Base-by-base conservation (phyloP, 805 yeast species). In the Saccharomycopsis fermentans region DNA sequence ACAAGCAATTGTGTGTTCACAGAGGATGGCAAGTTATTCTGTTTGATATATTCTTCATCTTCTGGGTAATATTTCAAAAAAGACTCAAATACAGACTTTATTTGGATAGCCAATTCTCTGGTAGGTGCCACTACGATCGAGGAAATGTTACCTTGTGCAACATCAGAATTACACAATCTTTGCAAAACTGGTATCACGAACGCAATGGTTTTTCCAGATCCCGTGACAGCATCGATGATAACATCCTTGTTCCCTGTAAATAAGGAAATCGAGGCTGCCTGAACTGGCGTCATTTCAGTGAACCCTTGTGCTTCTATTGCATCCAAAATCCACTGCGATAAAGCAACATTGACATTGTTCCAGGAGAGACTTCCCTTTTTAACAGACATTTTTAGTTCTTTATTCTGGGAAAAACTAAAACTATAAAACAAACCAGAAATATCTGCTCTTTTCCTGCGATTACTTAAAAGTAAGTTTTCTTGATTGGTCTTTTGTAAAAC, bases 131-230 rank as follows among this genome's bases (percentile, higher is more conserved):
- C 69, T 1, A 92, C 77, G 1, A 92, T 70, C 0, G 87, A 87
- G 59, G 83, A 79, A 68, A 89, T 80, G 61, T 84, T 84, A 11
- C 94, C 95, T 62, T 77, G 35, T 24, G 71, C 71, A 39, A 52
- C 65, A 63, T 62, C 66, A 71, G 57, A 66, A 35, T 63, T 70
- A n/a, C 68, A 64, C 6, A 90, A 70, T 64, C 83, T 84, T 65
- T 90, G 92, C 4, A 90, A 66, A 1, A 87, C 78, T 0, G 99
- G 99, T 1, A 94, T 77, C 4, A 84, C 81, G 73, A 87, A 94
- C 2, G 97, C 86, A n/a, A 91, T 70, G 0, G 99, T 94, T 69
- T 94, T 94, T n/a, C 99, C 99, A 0, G 97, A 90, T 0, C 99
- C 99, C 0, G 99, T 94, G 1, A 90, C 96, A 0, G 97, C 96